These are phyloP conservation scores for Pulveroboletus frians DNA, from an alignment of 768 basidiomycete genomes.

Conservation along the genomic window DNA sequence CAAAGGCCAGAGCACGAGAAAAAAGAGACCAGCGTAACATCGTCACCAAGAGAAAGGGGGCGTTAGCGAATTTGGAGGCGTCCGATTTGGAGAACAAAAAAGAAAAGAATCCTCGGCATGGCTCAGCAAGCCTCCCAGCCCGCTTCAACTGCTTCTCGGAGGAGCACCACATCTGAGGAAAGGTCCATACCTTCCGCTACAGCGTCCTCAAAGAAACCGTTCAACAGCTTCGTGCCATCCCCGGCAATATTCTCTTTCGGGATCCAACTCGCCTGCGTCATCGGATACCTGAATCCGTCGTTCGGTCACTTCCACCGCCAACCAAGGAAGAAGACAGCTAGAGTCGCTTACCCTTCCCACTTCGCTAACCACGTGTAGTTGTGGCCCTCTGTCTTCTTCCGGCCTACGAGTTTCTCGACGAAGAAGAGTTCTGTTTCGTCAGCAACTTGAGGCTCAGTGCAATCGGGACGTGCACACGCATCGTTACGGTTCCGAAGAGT, in stretches of 20 bases:
- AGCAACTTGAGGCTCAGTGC: conserved; percentile 11
- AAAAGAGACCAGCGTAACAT: background rate
- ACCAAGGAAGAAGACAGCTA: background rate
- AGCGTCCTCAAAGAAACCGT: conserved; percentile 17
- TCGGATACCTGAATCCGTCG: conserved; percentile 18
- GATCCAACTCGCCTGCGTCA: conserved; percentile 28
- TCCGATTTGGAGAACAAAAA: too few species aligned
- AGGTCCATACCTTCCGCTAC: conserved; percentile 17
- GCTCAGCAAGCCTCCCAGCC: conserved; percentile 11
- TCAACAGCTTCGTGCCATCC: conserved; percentile 12
- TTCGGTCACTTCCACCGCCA: background rate
- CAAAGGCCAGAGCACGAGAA: background rate
- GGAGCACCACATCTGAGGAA: conserved; percentile 11
- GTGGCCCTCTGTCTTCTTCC: conserved; percentile 13
- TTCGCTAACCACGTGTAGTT: conserved; percentile 27
- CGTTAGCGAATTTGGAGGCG: background rate
- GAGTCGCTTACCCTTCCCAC: conserved; percentile 29
- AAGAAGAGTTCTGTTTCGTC: conserved; percentile 14
- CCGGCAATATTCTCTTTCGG: conserved; percentile 26
- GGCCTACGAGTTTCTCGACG: conserved; percentile 28
- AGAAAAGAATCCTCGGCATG: background rate
- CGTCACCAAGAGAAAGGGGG: too few species aligned
- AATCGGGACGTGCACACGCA: conserved; percentile 25
- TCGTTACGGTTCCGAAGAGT: conserved; percentile 6
- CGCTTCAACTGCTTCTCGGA: conserved; percentile 19